These are phyloP conservation scores for Dioscorea dumetorum DNA, from an alignment of 106 monocot genomes.

Conservation along the genomic window DNA sequence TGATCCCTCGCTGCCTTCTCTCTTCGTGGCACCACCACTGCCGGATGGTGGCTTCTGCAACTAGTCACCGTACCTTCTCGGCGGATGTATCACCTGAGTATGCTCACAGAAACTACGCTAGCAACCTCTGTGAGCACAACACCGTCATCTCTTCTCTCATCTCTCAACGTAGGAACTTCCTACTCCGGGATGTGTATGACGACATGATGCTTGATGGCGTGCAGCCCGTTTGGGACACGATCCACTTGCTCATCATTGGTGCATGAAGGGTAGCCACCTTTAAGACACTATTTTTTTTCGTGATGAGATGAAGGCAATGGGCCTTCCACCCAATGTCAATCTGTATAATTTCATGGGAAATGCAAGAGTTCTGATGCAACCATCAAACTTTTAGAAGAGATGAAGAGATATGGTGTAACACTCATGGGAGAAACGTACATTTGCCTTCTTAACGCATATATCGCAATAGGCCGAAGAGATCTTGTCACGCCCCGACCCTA, in stretches of 20 bases:
- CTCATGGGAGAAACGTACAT: conserved; percentile 90
- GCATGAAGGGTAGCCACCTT: conserved; percentile 83
- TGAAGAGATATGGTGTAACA: conserved; percentile 81
- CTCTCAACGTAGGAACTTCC: conserved; percentile 67
- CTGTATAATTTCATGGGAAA: conserved; percentile 94
- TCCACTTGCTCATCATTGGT: conserved; percentile 85
- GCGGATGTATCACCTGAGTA: conserved; percentile 43
- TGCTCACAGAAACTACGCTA: conserved; percentile 67
- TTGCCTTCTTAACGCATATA: conserved; percentile 89
- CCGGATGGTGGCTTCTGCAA: background rate
- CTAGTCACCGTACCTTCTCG: conserved; percentile 8
- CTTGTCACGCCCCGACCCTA: no score
- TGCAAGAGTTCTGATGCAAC: conserved; percentile 84
- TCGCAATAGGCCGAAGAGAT: conserved; percentile 74
- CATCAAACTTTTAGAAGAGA: conserved; percentile 90
- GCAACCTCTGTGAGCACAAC: conserved; percentile 83
- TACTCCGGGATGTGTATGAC: conserved; percentile 92
- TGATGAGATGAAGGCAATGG: conserved; percentile 93
- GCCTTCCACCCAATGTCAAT: conserved; percentile 82
- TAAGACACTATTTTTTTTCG: conserved; percentile 89
- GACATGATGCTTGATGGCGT: conserved; percentile 98
- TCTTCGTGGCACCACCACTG: background rate
- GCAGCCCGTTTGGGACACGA: conserved; percentile 85
- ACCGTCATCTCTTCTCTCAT: conserved; percentile 77
- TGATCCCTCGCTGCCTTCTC: background rate